A percentile compares a stretch with the other conserved stretches of the same genome.
Conservation (phyloP, 1,284 basidiomycete species). For the Somion occarium region DNA sequence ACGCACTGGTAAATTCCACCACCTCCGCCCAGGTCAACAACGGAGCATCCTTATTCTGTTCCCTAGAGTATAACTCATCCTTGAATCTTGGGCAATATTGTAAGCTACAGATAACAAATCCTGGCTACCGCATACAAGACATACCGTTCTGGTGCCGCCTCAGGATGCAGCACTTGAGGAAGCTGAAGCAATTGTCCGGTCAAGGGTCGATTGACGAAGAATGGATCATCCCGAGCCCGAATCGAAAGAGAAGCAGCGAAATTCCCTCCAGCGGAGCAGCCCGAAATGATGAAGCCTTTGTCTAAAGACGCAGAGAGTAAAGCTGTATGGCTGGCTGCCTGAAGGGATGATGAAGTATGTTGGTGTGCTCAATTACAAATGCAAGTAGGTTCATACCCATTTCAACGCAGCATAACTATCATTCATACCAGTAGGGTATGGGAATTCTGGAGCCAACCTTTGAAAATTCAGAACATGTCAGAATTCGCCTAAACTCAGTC, state of each 20-base stretch:
- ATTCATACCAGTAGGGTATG: slow-evolving; percentile 13
- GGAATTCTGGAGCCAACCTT: slow-evolving; percentile 17
- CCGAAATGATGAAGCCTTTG: slow-evolving; percentile 14
- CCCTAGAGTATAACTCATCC: slow-evolving; percentile 8
- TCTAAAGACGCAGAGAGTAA: slow-evolving; percentile 2
- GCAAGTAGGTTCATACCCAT: slow-evolving; percentile 13
- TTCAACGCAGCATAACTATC: slow-evolving; percentile 18
- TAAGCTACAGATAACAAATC: background rate
- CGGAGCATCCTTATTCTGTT: slow-evolving; percentile 8
- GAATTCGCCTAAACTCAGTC: background rate
- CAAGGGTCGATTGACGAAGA: slow-evolving; percentile 9
- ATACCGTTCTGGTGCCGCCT: slow-evolving; percentile 6
- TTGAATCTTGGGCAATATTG: slow-evolving; percentile 9
- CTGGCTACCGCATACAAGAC: background rate
- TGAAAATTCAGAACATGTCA: background rate
- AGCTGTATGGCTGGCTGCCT: slow-evolving; percentile 5
- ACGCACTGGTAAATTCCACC: background rate
- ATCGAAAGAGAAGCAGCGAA: slow-evolving; percentile 12
- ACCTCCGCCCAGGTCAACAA: background rate
- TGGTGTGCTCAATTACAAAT: background rate
- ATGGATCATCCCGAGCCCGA: slow-evolving; percentile 13
- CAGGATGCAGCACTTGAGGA: slow-evolving; percentile 11
- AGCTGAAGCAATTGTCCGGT: slow-evolving; percentile 13
- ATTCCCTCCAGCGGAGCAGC: slow-evolving; percentile 14
- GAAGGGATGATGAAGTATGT: too few species aligned